phyloP scores from a whole-genome alignment of 2,329 filamentous ascomycete species.

The Trichoderma breve region DNA sequence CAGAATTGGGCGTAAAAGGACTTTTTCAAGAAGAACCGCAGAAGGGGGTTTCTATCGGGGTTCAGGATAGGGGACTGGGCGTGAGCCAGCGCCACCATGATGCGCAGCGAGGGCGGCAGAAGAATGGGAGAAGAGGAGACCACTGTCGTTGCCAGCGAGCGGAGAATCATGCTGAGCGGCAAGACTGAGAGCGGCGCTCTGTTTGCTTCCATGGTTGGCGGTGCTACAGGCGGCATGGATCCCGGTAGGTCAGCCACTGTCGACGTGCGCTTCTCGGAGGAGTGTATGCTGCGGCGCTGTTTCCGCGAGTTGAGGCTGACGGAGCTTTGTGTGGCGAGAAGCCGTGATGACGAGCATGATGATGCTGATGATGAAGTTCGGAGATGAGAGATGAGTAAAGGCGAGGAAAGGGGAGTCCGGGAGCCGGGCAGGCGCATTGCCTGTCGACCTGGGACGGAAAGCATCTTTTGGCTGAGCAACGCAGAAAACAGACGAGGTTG shows the following conservation, averaged over 20 bases:
- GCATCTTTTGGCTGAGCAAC: constrained; percentile 22
- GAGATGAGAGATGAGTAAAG: constrained; percentile 7
- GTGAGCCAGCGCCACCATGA: constrained; percentile 69
- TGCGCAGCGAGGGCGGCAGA: constrained; percentile 64
- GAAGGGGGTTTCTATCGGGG: constrained; percentile 71
- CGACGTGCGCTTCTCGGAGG: constrained; percentile 37
- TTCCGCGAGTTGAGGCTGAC: neutral
- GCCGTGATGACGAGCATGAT: constrained; percentile 21
- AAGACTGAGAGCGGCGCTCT: constrained; percentile 61
- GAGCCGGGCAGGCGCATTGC: constrained; percentile 24
- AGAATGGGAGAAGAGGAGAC: constrained; percentile 70
- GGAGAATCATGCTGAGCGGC: constrained; percentile 63
- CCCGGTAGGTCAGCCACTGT: constrained; percentile 36
- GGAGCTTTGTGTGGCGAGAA: constrained; percentile 3
- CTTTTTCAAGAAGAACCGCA: constrained; percentile 69
- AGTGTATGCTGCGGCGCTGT: constrained; percentile 35
- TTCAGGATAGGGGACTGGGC: constrained; percentile 65
- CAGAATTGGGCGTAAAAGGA: constrained; percentile 93
- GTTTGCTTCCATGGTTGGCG: constrained; percentile 26
- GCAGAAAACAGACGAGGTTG: neutral
- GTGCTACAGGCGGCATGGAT: constrained; percentile 30
- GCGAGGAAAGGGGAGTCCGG: constrained; percentile 18
- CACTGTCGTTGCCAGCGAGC: constrained; percentile 66
- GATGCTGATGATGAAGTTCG: constrained; percentile 17
- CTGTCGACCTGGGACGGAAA: constrained; percentile 25